Evolutionary conservation across 2,329 filamentous ascomycete species (phyloP).

Genomic region (Chrysoporthe puriensis): DNA sequence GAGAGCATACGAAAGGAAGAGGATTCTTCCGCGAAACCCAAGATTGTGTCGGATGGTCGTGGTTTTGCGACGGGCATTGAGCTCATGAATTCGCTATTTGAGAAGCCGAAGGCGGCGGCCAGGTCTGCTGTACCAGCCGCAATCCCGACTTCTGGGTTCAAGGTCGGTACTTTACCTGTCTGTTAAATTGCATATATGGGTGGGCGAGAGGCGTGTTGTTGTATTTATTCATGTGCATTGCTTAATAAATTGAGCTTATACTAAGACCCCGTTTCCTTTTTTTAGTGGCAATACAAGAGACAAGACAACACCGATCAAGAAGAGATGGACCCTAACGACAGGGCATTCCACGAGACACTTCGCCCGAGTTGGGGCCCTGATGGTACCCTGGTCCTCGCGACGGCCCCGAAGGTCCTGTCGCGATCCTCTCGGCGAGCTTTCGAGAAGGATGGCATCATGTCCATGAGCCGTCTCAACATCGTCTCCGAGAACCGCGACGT

Average conservation of each 20-base stretch:
- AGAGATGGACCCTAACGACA: slow-evolving; percentile 65
- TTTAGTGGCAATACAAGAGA: slow-evolving; percentile 86
- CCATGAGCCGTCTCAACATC: slow-evolving; percentile 59
- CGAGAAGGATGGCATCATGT: slow-evolving; percentile 53
- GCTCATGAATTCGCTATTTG: slow-evolving; percentile 93
- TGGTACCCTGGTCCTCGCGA: slow-evolving; percentile 64
- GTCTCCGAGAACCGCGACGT: slow-evolving; percentile 68
- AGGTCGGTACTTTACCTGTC: slow-evolving; percentile 75
- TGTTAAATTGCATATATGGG: slow-evolving; percentile 37
- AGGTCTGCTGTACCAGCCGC: slow-evolving; percentile 55
- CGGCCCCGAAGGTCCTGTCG: slow-evolving; percentile 23
- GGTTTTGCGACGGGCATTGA: slow-evolving; percentile 90
- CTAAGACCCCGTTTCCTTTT: slow-evolving; percentile 48
- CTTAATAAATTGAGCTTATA: slow-evolving; percentile 41
- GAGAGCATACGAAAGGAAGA: slow-evolving; percentile 38
- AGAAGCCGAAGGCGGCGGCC: slow-evolving; percentile 65
- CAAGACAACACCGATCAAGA: slow-evolving; percentile 70
- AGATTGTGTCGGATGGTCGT: slow-evolving; percentile 52
- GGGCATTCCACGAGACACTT: slow-evolving; percentile 71
- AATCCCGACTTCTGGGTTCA: slow-evolving; percentile 67
- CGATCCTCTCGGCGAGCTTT: slow-evolving; percentile 26
- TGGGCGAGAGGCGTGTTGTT: slow-evolving; percentile 33
- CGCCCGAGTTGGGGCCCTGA: slow-evolving; percentile 80
- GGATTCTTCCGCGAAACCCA: slow-evolving; percentile 37
- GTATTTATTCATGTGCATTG: slow-evolving; percentile 39